phyloP scores from a whole-genome alignment of 805 yeast species.

The Cyberlindnera mycetangii region DNA sequence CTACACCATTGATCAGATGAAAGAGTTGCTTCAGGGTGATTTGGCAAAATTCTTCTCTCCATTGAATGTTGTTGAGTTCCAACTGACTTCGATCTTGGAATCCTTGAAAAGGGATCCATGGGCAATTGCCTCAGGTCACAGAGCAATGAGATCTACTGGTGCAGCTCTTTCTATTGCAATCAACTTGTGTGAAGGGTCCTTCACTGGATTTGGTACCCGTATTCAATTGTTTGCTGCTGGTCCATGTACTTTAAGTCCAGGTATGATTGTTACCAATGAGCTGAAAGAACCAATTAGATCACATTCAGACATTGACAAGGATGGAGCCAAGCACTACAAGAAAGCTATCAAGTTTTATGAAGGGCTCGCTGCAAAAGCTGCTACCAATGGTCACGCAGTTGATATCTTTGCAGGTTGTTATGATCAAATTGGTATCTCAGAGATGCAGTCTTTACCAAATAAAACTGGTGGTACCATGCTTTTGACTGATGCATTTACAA shows the following conservation, averaged over 20 bases:
- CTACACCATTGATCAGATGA: constrained; percentile 51
- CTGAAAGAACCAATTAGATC: constrained; percentile 96
- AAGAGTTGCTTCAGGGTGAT: constrained; percentile 50
- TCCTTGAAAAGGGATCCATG: constrained; percentile 79
- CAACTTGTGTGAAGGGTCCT: constrained; percentile 74
- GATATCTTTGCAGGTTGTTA: constrained; percentile 94
- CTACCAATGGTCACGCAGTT: constrained; percentile 72
- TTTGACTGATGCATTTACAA: constrained; percentile 61
- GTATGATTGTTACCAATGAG: constrained; percentile 87
- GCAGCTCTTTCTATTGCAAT: constrained; percentile 87
- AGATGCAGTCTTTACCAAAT: constrained; percentile 57
- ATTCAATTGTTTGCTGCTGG: constrained; percentile 91
- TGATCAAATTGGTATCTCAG: constrained; percentile 70
- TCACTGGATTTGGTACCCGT: constrained; percentile 84
- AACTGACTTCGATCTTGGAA: constrained; percentile 75
- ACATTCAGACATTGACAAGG: constrained; percentile 94
- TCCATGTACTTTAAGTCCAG: constrained; percentile 93
- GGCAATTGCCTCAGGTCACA: constrained; percentile 79
- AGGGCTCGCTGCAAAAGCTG: constrained; percentile 64
- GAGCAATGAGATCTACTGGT: constrained; percentile 92
- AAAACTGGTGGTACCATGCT: constrained; percentile 63
- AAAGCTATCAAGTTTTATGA: constrained; percentile 84
- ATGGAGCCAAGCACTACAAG: constrained; percentile 80
- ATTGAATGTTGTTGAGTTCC: constrained; percentile 75
- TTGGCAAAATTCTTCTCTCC: constrained; percentile 69